Conservation (phyloP, 257 asterid species). For the Lithospermum erythrorhizon region DNA sequence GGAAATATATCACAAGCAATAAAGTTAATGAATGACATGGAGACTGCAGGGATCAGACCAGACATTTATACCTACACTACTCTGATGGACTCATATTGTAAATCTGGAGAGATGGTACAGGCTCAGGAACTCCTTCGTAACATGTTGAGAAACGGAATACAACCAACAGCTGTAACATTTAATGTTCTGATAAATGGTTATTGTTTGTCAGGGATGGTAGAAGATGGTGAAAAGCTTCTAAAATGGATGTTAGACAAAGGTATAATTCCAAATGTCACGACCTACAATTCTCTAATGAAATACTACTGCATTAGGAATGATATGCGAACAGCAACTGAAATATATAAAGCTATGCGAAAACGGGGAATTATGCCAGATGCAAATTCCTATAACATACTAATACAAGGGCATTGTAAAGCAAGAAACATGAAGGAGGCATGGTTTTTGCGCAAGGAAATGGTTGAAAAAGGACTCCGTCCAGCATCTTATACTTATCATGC, state of each 20-base stretch:
- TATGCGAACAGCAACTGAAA: conserved; percentile 46
- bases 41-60: conserved; percentile 50
- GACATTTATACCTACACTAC: conserved; percentile 77
- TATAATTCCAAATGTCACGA: conserved; percentile 69
- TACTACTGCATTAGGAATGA: conserved; percentile 64
- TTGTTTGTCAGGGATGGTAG: conserved; percentile 66
- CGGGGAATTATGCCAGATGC: conserved; percentile 55
- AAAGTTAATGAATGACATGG: conserved; percentile 67
- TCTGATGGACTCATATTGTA: conserved; percentile 83
- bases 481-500: conserved; percentile 57
- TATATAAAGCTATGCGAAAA: conserved; percentile 44
- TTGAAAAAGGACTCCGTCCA: conserved; percentile 46
- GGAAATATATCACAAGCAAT: conserved; percentile 58
- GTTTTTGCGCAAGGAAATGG: conserved; percentile 66
- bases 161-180: conserved; percentile 82
- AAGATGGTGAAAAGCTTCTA: conserved; percentile 68
- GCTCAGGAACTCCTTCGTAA: conserved; percentile 73
- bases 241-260: conserved; percentile 83
- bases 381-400: conserved; percentile 57
- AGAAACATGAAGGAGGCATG: conserved; percentile 98
- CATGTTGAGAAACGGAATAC: conserved; percentile 60
- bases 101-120: conserved; percentile 54
- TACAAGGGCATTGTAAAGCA: conserved; percentile 87
- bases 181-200: conserved; percentile 85
- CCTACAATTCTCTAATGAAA: conserved; percentile 72